Base-by-base conservation (phyloP, 768 basidiomycete genomes). In the Phanerochaete carnosa region DNA sequence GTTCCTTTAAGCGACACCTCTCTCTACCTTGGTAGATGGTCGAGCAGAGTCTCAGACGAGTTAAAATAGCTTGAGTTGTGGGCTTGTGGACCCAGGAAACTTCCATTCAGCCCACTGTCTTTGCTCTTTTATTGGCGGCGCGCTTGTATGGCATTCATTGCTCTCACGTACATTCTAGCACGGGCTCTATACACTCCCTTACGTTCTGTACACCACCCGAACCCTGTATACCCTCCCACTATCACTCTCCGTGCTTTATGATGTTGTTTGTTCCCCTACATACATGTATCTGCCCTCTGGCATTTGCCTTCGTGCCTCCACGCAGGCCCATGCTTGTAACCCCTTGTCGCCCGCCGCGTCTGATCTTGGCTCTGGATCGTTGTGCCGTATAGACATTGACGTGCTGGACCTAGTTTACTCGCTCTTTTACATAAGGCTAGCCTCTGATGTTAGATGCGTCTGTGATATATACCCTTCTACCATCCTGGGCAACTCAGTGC, bases 1-100 rank as follows among this genome's bases (percentile, higher is more conserved):
- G 15, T 28, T 62, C 19, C 63, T 66, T 46, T 68, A 52, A 61
- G 52, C 30, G 9, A 29, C 30, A 16, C 25, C 26, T 5, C 45
- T n/a, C n/a, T n/a, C 47, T 43, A 3, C 8, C 8, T 25, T 26
- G 47, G 6, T 15, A 49, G 25, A 26, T 25, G 19, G 47, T 5
- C 19, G 47, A 19, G 25, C 28, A 26, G 47, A 25, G 45, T 25
- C 8, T 46, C 45, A 46, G 45, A 35, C 45, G 45, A 8, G 8
- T 49, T 19, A 49, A 49, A 49, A 49, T 25, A 29, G 7, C 47
- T 19, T 15, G 5, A 25, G 25, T 26, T 25, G 23, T 26, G 47
- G 45, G 23, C 45, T 7, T n/a, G 8, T 25, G 45, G 45, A 46
- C 45, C 45, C 45, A 46, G 23, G 8, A n/a, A 25, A 49, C 23